Evolutionary conservation across 768 basidiomycete species (phyloP).

Genomic region (Xerocomellus chrysenteron): DNA sequence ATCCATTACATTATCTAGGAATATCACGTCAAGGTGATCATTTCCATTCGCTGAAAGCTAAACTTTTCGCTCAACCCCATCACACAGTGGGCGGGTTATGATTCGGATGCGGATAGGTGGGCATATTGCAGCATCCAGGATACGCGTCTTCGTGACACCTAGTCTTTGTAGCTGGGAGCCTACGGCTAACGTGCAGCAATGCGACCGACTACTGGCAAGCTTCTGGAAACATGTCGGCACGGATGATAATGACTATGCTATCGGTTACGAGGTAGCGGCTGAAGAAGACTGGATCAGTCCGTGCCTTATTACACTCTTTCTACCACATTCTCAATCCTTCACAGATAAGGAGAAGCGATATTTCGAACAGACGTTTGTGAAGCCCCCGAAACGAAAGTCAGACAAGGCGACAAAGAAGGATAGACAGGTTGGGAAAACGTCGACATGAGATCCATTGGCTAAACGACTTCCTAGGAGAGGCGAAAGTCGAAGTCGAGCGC

Average conservation of each 20-base stretch:
- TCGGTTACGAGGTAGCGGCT: constrained; percentile 47
- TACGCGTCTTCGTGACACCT: not conserved
- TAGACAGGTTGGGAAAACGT: constrained; percentile 13
- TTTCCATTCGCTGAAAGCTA: not conserved
- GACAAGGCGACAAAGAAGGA: constrained; percentile 20
- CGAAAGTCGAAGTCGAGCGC: constrained; percentile 12
- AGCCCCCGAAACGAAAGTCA: constrained; percentile 14
- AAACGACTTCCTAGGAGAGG: constrained; percentile 14
- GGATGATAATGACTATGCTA: constrained; percentile 53
- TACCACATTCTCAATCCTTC: not conserved
- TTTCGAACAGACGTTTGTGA: constrained; percentile 32
- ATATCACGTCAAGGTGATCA: constrained; percentile 65
- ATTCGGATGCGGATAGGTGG: constrained; percentile 56
- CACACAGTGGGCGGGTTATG: constrained; percentile 67
- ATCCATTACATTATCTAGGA: constrained; percentile 40
- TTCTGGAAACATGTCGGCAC: constrained; percentile 64
- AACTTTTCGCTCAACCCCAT: constrained; percentile 3
- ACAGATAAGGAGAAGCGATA: constrained; percentile 41
- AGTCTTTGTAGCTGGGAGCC: constrained; percentile 64
- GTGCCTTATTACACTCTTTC: not conserved
- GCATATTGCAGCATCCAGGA: constrained; percentile 5
- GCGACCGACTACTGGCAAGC: constrained; percentile 56
- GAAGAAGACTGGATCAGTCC: constrained; percentile 58
- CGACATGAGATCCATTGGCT: not conserved
- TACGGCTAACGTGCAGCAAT: constrained; percentile 52